Evolutionary conservation across 495 filamentous ascomycete genomes (phyloP).

Genomic region (Lasiosphaeria miniovina): DNA sequence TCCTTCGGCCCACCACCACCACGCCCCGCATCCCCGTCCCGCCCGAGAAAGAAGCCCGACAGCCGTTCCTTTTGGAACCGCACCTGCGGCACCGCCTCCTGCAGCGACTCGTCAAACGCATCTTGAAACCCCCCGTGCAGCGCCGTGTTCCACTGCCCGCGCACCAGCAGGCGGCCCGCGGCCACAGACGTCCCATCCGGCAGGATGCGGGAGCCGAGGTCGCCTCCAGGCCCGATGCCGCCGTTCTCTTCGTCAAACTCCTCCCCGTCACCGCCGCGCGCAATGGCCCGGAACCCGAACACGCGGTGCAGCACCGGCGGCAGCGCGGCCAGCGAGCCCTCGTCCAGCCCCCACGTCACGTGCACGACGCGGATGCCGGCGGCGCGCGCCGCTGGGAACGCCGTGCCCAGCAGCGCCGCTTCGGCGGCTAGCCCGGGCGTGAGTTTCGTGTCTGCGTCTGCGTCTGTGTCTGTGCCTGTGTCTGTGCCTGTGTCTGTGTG

Average conservation of each 20-base stretch:
- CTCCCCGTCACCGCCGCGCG: neutral
- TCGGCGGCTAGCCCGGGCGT: neutral
- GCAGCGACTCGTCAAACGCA: constrained; percentile 3
- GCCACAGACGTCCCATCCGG: neutral
- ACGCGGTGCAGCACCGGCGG: constrained; percentile 1
- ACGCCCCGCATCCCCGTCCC: too few relatives aligned
- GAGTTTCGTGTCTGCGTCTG: neutral
- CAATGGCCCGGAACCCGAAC: neutral
- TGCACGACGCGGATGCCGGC: constrained; percentile 7
- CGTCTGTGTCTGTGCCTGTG: too few relatives aligned
- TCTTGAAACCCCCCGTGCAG: constrained; percentile 1
- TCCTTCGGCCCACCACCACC: neutral
- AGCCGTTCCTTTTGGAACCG: constrained; percentile 5
- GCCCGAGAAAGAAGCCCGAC: constrained; percentile 1
- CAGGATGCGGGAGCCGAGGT: neutral
- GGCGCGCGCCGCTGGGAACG: constrained; percentile 4
- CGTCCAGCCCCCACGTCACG: constrained; percentile 3
- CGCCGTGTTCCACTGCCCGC: constrained; percentile 10
- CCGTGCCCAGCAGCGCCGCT: neutral
- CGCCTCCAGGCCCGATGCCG: neutral
- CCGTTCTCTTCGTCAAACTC: neutral
- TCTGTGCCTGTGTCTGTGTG: too few relatives aligned
- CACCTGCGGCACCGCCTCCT: neutral
- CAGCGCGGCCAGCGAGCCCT: neutral
- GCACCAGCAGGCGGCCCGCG: constrained; percentile 5